Evolutionary conservation across 1,284 basidiomycete species (phyloP).

Genomic region (Apiotrichum sp.): DNA sequence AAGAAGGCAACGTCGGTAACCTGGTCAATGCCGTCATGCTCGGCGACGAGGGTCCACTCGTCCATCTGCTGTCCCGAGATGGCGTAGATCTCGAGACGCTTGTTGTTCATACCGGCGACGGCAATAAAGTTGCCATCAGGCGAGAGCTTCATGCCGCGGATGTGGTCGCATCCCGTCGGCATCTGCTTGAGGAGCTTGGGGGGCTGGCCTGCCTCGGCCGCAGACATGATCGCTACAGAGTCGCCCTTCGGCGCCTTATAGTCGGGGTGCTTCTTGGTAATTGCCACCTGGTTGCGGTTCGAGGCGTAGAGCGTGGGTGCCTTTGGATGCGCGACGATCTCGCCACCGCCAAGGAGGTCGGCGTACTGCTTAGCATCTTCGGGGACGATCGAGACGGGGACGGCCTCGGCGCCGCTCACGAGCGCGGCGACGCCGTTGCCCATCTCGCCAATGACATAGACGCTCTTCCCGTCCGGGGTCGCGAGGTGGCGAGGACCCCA

Average conservation of each 20-base stretch:
- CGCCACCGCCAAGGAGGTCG: slow-evolving; percentile 35
- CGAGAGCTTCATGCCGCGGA: slow-evolving; percentile 39
- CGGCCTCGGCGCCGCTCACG: slow-evolving; percentile 19
- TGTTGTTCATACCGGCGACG: slow-evolving; percentile 38
- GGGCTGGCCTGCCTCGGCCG: slow-evolving; percentile 25
- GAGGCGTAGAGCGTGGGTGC: slow-evolving; percentile 36
- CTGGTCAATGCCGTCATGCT: slow-evolving; percentile 60
- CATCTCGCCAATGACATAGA: slow-evolving; percentile 44
- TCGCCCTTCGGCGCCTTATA: slow-evolving; percentile 28
- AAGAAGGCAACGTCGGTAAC: slow-evolving; percentile 36
- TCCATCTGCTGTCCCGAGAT: slow-evolving; percentile 28
- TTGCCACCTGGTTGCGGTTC: slow-evolving; percentile 39
- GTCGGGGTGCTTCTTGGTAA: slow-evolving; percentile 23
- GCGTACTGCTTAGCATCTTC: slow-evolving; percentile 27
- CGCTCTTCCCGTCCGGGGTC: slow-evolving; percentile 30
- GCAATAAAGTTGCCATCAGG: slow-evolving; percentile 40
- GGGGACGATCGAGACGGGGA: slow-evolving; percentile 29
- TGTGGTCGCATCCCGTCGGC: slow-evolving; percentile 32
- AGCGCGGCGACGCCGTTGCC: slow-evolving; percentile 32
- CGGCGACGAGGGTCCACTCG: slow-evolving; percentile 50
- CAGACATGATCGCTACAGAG: slow-evolving; percentile 35
- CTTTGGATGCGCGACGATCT: slow-evolving; percentile 31
- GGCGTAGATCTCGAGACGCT: slow-evolving; percentile 38
- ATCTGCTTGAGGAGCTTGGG: slow-evolving; percentile 30
- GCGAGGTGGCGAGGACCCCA: slow-evolving; percentile 38